Base-by-base conservation (phyloP, 225 moss, liverwort and hornwort genomes). In the Polytrichum formosum region DNA sequence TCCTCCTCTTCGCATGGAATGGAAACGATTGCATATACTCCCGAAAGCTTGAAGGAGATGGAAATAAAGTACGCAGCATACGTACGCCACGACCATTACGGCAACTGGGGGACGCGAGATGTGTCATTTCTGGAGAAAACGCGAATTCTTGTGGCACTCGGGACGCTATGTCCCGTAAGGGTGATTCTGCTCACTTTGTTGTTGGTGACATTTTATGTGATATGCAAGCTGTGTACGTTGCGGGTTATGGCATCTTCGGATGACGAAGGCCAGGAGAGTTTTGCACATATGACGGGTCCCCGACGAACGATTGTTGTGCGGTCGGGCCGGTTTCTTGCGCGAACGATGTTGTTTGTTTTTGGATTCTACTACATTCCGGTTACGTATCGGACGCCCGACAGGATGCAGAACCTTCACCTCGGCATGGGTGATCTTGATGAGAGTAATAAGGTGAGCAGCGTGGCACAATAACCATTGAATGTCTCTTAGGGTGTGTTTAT, bases 281-380 rank as follows among this genome's bases (percentile, higher is more conserved):
- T 91, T 79, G 85, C 87, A 60, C 83, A 91, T 68, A 88, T 94
- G 76, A 91, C 80, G 46, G 97, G 97, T 59, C 37, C 87, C 46
- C 82, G 98, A 69, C 98, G 98, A 55, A 79, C 76, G 18, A 82
- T 98, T 35, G 89, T 98, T 63, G 91, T 98, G 28, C 70, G 88
- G 23, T 85, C 88, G 18, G 94, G 98, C 27, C 84, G 91, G 30
- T 94, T 88, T 77, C 79, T 94, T 68, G 84, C 94, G 6, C 84
- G 98, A 54, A 56, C 80, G 1, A 76, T 94, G 82, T 67, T 98
- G 54, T 94, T 98, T 68, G 74, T 81, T 53, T 77, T 89, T 65
- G 98, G 98, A n/a, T 98, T 94, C 75, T 98, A 98, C 79, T 77
- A 83, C 55, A 92, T 98, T 70, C 88, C 90, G 80, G 98, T 92